A percentile compares a stretch with the other conserved stretches of the same genome.
phyloP scores from a whole-genome alignment of 257 asterid species.

The Ajuga chamaepitys region DNA sequence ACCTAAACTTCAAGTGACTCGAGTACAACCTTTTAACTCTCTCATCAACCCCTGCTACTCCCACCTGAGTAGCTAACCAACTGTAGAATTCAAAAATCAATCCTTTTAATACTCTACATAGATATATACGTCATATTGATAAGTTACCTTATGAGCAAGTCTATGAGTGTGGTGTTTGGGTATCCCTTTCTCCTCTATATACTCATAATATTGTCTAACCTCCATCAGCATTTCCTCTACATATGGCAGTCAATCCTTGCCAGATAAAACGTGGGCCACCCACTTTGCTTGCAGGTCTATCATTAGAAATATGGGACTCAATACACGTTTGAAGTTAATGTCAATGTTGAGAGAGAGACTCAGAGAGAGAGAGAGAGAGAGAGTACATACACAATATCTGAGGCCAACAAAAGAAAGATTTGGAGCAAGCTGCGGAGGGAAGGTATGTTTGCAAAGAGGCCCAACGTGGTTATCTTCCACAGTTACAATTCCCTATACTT shows the following conservation, averaged over 20 bases:
- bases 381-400: conserved; percentile 13
- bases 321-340: background rate
- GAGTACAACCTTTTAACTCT: background rate
- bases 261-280: conserved; percentile 47
- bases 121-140: no score
- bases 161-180: conserved; percentile 41
- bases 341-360: background rate
- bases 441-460: conserved; percentile 54
- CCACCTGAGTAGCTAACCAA: conserved; percentile 45
- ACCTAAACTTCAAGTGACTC: conserved; percentile 5
- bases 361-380: background rate
- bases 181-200: conserved; percentile 31
- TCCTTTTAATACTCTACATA: no score
- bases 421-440: conserved; percentile 61
- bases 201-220: conserved; percentile 30
- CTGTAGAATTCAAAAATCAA: conserved; percentile 15
- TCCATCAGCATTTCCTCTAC: conserved; percentile 41
- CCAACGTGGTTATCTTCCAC: conserved; percentile 51
- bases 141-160: conserved; percentile 7
- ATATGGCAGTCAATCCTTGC: conserved; percentile 36
- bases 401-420: conserved; percentile 51
- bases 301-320: conserved; percentile 21
- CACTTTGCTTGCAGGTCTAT: conserved; percentile 58
- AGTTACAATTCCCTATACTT: conserved; percentile 39
- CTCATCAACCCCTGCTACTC: conserved; percentile 28